phyloP scores from a whole-genome alignment of 768 basidiomycete species.

The Calocybe cyanea region DNA sequence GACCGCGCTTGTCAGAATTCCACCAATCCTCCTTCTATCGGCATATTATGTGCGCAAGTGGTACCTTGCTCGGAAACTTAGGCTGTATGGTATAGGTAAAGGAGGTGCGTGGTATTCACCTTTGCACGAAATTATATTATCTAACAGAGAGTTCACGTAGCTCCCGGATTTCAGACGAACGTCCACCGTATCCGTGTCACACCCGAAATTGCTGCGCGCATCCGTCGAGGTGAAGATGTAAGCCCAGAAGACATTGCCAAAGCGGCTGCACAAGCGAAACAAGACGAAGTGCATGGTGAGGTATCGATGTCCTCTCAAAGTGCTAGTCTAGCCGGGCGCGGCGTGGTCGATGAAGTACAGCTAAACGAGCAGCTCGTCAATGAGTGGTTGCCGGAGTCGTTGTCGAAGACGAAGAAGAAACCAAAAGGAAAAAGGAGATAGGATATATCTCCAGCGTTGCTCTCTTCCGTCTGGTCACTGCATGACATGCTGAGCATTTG shows the following conservation, averaged over 20 bases:
- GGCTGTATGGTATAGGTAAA: slow-evolving; percentile 51
- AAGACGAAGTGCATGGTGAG: slow-evolving; percentile 19
- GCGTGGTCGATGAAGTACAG: slow-evolving; percentile 9
- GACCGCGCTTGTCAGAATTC: slow-evolving; percentile 28
- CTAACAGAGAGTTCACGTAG: slow-evolving; percentile 19
- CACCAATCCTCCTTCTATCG: slow-evolving; percentile 39
- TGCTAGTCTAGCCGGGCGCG: slow-evolving; percentile 13
- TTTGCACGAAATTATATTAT: not conserved
- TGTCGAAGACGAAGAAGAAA: slow-evolving; percentile 40
- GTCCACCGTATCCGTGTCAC: slow-evolving; percentile 48
- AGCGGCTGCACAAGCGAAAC: slow-evolving; percentile 40
- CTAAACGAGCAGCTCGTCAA: slow-evolving; percentile 26
- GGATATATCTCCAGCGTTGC: too few species aligned
- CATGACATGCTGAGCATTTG: too few species aligned
- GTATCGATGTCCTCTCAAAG: not conserved
- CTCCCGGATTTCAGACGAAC: slow-evolving; percentile 53
- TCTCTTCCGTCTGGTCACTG: too few species aligned
- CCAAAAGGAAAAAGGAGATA: slow-evolving; percentile 18
- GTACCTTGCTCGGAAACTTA: slow-evolving; percentile 43
- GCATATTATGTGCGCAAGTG: slow-evolving; percentile 46
- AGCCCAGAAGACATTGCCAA: slow-evolving; percentile 49
- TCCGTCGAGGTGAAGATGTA: slow-evolving; percentile 49
- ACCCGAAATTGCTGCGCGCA: slow-evolving; percentile 51
- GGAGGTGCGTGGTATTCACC: slow-evolving; percentile 35
- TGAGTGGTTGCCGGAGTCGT: slow-evolving; percentile 49